phyloP scores from a whole-genome alignment of 495 filamentous ascomycete species.

The Neurospora sp. region DNA sequence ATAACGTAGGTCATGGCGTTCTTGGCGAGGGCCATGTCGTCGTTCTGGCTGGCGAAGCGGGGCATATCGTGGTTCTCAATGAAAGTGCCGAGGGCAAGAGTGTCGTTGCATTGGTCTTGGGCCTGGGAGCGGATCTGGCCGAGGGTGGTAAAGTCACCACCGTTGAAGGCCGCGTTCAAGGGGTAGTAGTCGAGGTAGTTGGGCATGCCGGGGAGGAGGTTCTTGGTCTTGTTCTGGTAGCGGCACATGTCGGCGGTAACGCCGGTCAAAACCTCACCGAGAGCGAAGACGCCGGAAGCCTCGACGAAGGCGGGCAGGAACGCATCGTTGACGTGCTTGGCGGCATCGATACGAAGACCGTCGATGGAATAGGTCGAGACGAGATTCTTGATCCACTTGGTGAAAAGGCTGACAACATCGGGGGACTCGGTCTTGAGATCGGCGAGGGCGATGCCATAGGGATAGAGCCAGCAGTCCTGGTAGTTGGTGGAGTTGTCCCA shows the following conservation, averaged over 20 bases:
- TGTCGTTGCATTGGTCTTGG: conserved; percentile 18
- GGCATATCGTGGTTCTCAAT: conserved; percentile 72
- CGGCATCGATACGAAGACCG: conserved; percentile 68
- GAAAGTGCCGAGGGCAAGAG: conserved; percentile 47
- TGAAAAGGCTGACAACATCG: conserved; percentile 43
- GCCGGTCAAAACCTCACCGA: conserved; percentile 49
- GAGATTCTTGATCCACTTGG: conserved; percentile 55
- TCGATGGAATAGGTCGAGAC: conserved; percentile 68
- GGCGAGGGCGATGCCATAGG: conserved; percentile 45
- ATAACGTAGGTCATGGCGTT: conserved; percentile 64
- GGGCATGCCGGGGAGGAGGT: conserved; percentile 58
- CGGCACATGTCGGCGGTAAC: conserved; percentile 18
- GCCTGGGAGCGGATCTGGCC: conserved; percentile 9
- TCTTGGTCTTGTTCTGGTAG: conserved; percentile 13
- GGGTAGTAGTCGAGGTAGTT: conserved; percentile 59
- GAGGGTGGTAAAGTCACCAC: conserved; percentile 11
- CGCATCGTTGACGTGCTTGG: conserved; percentile 57
- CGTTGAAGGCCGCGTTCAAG: conserved; percentile 30
- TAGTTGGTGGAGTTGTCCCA: conserved; percentile 43
- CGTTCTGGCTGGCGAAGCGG: conserved; percentile 49
- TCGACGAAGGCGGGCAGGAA: conserved; percentile 56
- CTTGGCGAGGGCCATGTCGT: conserved; percentile 50
- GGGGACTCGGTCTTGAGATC: conserved; percentile 57
- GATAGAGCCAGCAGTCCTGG: conserved; percentile 55
- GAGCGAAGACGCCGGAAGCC: conserved; percentile 61